These are phyloP conservation scores for Trypanosoma caninum DNA, from an alignment of 208 protist genomes.

Conservation along the genomic window DNA sequence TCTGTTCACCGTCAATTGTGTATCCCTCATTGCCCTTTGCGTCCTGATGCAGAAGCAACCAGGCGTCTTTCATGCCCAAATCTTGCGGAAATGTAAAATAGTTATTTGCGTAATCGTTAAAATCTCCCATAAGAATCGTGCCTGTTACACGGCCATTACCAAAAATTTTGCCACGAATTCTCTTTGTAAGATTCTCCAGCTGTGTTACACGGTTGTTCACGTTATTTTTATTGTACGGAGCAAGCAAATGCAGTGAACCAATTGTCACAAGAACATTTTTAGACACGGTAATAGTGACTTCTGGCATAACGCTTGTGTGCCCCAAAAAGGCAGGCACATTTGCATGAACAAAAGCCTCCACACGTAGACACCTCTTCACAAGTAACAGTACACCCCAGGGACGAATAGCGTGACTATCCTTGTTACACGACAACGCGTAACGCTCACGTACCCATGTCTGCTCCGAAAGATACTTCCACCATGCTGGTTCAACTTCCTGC, in stretches of 20 bases:
- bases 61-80: slow-evolving; percentile 46
- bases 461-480: slow-evolving; percentile 37
- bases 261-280: slow-evolving; percentile 32
- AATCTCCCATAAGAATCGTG: slow-evolving; percentile 51
- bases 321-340: slow-evolving; percentile 44
- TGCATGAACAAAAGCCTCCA: slow-evolving; percentile 26
- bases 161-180: slow-evolving; percentile 15
- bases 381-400: slow-evolving; percentile 55
- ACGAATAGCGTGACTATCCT: slow-evolving; percentile 35
- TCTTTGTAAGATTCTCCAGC: slow-evolving; percentile 36
- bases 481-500: slow-evolving; percentile 58
- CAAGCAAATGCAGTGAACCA: slow-evolving; percentile 48
- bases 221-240: slow-evolving; percentile 53
- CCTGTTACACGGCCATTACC: slow-evolving; percentile 1
- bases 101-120: slow-evolving; percentile 46
- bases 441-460: slow-evolving; percentile 45
- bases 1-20: slow-evolving; percentile 49
- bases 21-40: slow-evolving; percentile 31
- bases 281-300: slow-evolving; percentile 31
- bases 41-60: slow-evolving; percentile 33
- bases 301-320: slow-evolving; percentile 47
- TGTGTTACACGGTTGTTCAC: slow-evolving; percentile 43
- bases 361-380: slow-evolving; percentile 26
- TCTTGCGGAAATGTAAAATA: slow-evolving; percentile 34
- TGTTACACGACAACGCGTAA: slow-evolving; percentile 34